Base-by-base conservation (phyloP, 257 asterid species). In the Parsonsia alboflavescens region DNA sequence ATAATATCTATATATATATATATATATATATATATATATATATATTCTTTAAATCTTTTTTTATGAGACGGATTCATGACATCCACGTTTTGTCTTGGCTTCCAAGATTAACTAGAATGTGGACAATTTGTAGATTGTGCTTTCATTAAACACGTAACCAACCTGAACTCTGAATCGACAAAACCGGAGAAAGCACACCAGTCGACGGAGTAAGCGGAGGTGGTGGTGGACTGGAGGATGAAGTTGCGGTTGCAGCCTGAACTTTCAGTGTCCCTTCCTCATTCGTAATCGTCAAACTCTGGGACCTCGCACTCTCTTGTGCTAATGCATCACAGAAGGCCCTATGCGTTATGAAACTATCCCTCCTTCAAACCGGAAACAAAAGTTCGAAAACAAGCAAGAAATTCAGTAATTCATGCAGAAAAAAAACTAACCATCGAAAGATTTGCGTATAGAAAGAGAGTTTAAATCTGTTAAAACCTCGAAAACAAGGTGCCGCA, bases 241-340 rank as follows among this genome's bases (percentile, higher is more conserved):
- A 68, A 4, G 82, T 78, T 42, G 76, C 33, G 48, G 79, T 64
- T 41, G 57, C 76, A 6, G 39, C 77, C 71, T 75, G 81, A n/a
- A 41, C 83, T 68, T 81, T 82, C 84, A 81, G 45, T 50, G 61
- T 82, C 56, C 77, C 85, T 16, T 72, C 90, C 19, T 80, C 61
- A 67, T 69, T 79, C 26, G 83, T 17, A 15, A 63, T 56, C 36
- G 61, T 71, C 70, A 75, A 26, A 19, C 82, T 73, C 52, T 81
- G 85, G 46, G 88, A 68, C 42, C 82, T 82, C 5, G 83, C 86
- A 68, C 86, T 87, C 85, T 93, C 98, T 82, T 91, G 91, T 2
- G 98, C 96, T 80, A 93, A 85, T 39, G 96, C 97, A 80, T 93
- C 97, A 77, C 98, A 93, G 54, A 93, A 91, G 12, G 96, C 96